Percentiles rank a stretch among this genome's conserved stretches.
These are phyloP conservation scores for Cercospora nicotianae DNA, from an alignment of 2,329 filamentous ascomycete genomes.

Conservation along the genomic window DNA sequence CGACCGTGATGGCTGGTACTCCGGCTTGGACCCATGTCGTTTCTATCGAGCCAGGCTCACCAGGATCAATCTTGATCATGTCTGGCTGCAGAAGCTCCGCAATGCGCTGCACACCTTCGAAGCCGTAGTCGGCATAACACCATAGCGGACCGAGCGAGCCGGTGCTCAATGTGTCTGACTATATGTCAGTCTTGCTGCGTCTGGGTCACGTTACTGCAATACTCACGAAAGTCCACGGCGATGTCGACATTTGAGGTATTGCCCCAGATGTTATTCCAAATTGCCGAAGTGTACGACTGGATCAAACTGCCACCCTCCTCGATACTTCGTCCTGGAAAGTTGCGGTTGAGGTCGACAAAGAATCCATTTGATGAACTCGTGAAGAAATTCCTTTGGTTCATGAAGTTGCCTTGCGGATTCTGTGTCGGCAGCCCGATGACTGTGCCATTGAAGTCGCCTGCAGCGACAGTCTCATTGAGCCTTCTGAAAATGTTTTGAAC, in stretches of 20 bases:
- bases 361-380: conserved; percentile 47
- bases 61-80: conserved; percentile 43
- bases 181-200: background rate
- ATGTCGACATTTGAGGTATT: conserved; percentile 43
- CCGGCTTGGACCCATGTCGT: conserved; percentile 41
- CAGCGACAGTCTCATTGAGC: conserved; percentile 40
- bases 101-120: conserved; percentile 42
- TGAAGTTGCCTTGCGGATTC: conserved; percentile 43
- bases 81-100: conserved; percentile 44
- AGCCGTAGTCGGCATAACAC: conserved; percentile 43
- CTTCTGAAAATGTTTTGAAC: conserved; percentile 41
- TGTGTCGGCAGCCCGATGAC: conserved; percentile 44
- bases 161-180: conserved; percentile 39
- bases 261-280: conserved; percentile 44
- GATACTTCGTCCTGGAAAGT: conserved; percentile 59
- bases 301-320: conserved; percentile 25
- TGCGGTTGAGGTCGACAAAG: conserved; percentile 58
- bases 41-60: conserved; percentile 44
- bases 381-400: conserved; percentile 44
- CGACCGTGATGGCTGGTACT: conserved; percentile 42
- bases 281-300: conserved; percentile 35
- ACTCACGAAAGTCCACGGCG: conserved; percentile 39
- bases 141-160: conserved; percentile 42
- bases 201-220: background rate
- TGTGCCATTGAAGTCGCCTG: conserved; percentile 30